These are phyloP conservation scores for Aquilaria yunnanensis DNA, from an alignment of 345 rosid species.

Conservation along the genomic window DNA sequence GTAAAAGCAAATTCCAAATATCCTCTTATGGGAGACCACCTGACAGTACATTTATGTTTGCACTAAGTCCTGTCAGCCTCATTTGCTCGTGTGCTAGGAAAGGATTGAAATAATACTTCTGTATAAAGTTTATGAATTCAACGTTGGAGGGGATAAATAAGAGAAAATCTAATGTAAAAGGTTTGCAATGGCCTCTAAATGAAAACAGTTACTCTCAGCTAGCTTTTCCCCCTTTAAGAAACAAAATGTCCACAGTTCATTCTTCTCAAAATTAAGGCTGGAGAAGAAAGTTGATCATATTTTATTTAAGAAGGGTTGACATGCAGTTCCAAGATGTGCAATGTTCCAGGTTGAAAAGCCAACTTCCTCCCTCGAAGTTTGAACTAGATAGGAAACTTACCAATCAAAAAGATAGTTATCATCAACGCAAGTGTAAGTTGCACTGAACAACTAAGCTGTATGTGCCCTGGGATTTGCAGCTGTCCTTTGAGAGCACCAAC, in stretches of 20 bases:
- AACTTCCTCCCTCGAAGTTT: not conserved
- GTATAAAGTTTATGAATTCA: too few relatives aligned
- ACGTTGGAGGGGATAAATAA: too few relatives aligned
- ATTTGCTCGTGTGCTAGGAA: too few relatives aligned
- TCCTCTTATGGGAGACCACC: too few relatives aligned
- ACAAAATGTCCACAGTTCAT: not conserved
- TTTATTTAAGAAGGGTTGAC: not conserved
- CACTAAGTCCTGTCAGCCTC: too few relatives aligned
- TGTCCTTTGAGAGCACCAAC: slow-evolving; percentile 41
- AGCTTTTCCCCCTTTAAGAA: too few relatives aligned
- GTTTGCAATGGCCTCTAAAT: too few relatives aligned
- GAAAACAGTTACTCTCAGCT: too few relatives aligned
- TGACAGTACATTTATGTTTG: too few relatives aligned
- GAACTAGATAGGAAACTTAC: slow-evolving; percentile 32
- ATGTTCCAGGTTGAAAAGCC: not conserved
- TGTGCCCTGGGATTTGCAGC: slow-evolving; percentile 32
- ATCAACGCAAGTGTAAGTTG: slow-evolving; percentile 55
- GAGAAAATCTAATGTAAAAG: too few relatives aligned
- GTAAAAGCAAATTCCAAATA: too few relatives aligned
- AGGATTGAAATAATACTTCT: too few relatives aligned
- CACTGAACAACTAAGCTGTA: slow-evolving; percentile 46
- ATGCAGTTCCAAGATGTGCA: not conserved
- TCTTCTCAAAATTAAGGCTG: not conserved
- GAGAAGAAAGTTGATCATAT: slow-evolving; percentile 3
- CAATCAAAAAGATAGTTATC: slow-evolving; percentile 60